Evolutionary conservation across 2,329 filamentous ascomycete genomes (phyloP), one percentile per base, ranked within the genome.

Genomic region (Alternaria postmessia): DNA sequence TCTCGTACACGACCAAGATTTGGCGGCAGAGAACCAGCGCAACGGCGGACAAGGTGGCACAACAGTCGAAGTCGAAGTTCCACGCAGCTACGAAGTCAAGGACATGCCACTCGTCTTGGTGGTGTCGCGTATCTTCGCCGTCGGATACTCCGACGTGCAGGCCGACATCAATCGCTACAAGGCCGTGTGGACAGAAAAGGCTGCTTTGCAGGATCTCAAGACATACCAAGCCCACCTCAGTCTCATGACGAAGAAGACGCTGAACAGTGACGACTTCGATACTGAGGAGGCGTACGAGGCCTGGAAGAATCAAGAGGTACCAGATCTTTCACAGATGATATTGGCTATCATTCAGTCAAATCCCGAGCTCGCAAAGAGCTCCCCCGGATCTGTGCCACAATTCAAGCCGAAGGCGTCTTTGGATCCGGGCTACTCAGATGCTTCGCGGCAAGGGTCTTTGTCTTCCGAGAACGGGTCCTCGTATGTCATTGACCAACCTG

Each of bases 101-200:
- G 95, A 99, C 75, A 99, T 99, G 95, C 90, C 90, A 38, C 86
- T 97, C 80, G 95, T 97, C 28, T 90, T 95, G 76, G 87, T 90
- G 36, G 94, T 99, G 26, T 91, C 91, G 51, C 89, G 86, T 70
- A 91, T 97, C 64, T 99, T 98, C 79, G 91, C 91, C 44, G 85
- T 94, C 60, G 88, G 89, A 43, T 88, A 91, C 66, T 88, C 89
- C 1, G 89, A 95, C 67, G 90, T 94, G 6, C 95, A 99, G 80
- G 86, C 87, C 43, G 94, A 97, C 71, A 92, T 99, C 74, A 91
- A 96, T 78, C 86, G 88, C 49, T 88, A 96, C 78, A 91, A 90
- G 67, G 84, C 88, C 5, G 79, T 87, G 2, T 99, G 95, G 95
- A 97, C 93, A 1, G 93, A 96, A 75, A 92, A 94, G 75, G 92